A percentile compares a stretch with the other conserved stretches of the same genome.
Evolutionary conservation across 2,329 filamentous ascomycete genomes (phyloP).

Genomic region (Metarhizium brunneum): DNA sequence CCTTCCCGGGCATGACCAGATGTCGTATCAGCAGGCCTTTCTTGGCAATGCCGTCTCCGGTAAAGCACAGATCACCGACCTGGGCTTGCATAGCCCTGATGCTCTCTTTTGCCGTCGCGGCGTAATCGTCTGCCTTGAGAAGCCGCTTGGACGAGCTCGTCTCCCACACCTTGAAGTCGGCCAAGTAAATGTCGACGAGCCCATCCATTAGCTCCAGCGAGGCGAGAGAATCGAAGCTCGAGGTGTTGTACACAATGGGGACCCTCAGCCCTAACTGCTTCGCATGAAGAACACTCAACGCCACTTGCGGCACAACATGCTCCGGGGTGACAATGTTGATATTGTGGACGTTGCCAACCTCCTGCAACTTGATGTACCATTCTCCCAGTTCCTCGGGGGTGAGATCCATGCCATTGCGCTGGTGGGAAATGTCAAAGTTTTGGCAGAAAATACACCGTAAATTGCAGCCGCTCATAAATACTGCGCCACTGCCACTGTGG

Average conservation of each 20-base stretch:
- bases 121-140: conserved; percentile 71
- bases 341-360: conserved; percentile 75
- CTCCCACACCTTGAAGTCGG: conserved; percentile 80
- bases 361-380: conserved; percentile 77
- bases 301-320: conserved; percentile 78
- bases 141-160: conserved; percentile 56
- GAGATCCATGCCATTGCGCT: conserved; percentile 71
- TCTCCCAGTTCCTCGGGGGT: conserved; percentile 69
- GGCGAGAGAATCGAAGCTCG: conserved; percentile 65
- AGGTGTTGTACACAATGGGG: conserved; percentile 80
- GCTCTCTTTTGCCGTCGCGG: conserved; percentile 62
- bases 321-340: conserved; percentile 84
- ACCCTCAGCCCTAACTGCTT: conserved; percentile 58
- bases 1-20: conserved; percentile 75
- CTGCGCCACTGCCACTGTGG: conserved; percentile 67
- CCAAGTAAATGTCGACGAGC: conserved; percentile 77
- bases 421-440: conserved; percentile 76
- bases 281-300: conserved; percentile 64
- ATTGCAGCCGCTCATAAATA: conserved; percentile 73
- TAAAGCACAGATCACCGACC: conserved; percentile 77
- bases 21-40: conserved; percentile 67
- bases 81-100: conserved; percentile 73
- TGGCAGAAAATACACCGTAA: conserved; percentile 70
- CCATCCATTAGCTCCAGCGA: conserved; percentile 68
- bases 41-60: conserved; percentile 70